Base-by-base conservation (phyloP, 768 basidiomycete genomes). In the Lentinula detonsa region DNA sequence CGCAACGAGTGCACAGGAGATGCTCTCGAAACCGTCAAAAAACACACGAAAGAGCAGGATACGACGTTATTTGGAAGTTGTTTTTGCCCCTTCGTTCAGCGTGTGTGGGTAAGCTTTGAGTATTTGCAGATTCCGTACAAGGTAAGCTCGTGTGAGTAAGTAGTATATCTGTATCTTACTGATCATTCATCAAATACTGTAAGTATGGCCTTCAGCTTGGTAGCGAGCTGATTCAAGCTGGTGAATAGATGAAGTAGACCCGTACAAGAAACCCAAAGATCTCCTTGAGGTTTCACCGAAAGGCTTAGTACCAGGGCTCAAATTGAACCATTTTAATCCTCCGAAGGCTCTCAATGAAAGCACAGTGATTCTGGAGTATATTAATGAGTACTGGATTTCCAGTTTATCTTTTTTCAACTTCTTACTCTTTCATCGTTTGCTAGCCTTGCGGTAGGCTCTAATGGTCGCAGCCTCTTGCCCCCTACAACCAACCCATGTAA, bases 41-140 rank as follows among this genome's bases (percentile, higher is more conserved):
- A 69, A 0, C 89, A 88, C 55, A 61, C 69, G 21, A 66, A 63
- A 13, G 74, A 78, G 2, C 71, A 79, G 65, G 80, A 85, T 57
- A 83, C 89, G 63, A 86, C 82, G 0, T 76, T 93, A 23, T 92
- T 90, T 64, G 85, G 78, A 8, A 80, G 83, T 57, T 90, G 87
- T 68, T 90, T 90, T 67, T 91, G 90, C 68, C 89, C 90, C 0
- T 93, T 92, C 68, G 90, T 92, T 1, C 90, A 93, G 70, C 79
- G 91, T 15, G 88, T 83, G 2, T 94, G 92, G 91, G 79, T 85
- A 18, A 80, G 85, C 0, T 76, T 93, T 34, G 90, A 93, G 70
- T 80, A 82, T 63, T 81, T 91, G 21, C 79, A 76, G 1, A 81
- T 92, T 49, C 82, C 85, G 2, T 93, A 95, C 74, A 82, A 85